Conservation (phyloP, 2,329 filamentous ascomycete species). For the Sarocladium kiliense region DNA sequence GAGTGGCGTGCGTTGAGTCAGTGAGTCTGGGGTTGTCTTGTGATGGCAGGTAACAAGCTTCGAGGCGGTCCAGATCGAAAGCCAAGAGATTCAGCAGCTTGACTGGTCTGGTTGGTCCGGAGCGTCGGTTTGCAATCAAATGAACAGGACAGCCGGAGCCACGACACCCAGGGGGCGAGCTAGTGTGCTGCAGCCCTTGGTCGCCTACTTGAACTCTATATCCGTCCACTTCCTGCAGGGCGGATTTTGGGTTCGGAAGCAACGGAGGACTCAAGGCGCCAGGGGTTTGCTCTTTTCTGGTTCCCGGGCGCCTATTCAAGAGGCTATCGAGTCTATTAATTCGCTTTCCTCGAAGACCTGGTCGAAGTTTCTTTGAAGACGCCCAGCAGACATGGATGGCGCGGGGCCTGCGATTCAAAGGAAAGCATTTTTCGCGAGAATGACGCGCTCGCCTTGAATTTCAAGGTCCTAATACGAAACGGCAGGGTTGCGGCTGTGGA, state of each 20-base stretch:
- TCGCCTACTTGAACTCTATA: no score
- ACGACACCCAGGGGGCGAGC: no score
- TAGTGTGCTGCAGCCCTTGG: no score
- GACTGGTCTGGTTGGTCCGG: background rate
- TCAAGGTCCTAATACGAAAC: background rate
- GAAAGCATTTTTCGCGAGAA: background rate
- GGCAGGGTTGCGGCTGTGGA: background rate
- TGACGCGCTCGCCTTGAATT: no score
- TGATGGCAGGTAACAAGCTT: constrained; percentile 1
- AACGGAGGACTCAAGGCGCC: no score
- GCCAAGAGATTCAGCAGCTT: background rate
- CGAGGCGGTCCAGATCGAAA: background rate
- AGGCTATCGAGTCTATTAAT: background rate
- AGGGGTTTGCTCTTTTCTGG: no score
- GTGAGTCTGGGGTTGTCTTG: background rate
- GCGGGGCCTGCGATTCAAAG: no score
- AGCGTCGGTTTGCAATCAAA: background rate
- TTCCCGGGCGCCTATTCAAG: no score
- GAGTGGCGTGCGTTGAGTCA: background rate
- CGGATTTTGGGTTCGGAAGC: no score
- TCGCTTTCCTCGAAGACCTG: background rate
- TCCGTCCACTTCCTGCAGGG: no score
- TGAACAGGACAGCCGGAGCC: no score
- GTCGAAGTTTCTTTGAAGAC: background rate
- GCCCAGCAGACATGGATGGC: no score